Percentiles rank a stretch among this genome's conserved stretches.
phyloP scores from a whole-genome alignment of 257 asterid species.

The Lithospermum erythrorhizon region DNA sequence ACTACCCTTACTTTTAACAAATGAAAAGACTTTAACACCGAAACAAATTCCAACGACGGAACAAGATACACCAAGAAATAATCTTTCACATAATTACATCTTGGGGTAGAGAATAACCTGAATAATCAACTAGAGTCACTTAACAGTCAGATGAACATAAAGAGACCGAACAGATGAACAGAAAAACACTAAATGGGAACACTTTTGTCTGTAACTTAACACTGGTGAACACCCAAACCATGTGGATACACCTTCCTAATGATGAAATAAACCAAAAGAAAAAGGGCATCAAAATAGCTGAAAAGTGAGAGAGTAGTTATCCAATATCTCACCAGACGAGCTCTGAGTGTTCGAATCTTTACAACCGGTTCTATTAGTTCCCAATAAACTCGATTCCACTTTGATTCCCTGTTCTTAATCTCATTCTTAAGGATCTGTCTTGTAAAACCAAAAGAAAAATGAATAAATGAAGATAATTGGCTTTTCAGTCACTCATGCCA shows the following conservation, averaged over 20 bases:
- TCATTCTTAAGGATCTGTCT: slow-evolving; percentile 88
- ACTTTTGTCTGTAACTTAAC: background rate
- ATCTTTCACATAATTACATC: background rate
- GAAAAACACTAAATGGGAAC: background rate
- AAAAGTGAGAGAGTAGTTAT: background rate
- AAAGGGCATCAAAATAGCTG: background rate
- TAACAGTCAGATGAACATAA: background rate
- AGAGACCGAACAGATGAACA: no score
- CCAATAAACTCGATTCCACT: slow-evolving; percentile 76
- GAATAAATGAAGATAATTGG: slow-evolving; percentile 4
- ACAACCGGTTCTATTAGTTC: slow-evolving; percentile 68
- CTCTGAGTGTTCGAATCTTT: slow-evolving; percentile 74
- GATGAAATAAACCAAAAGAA: background rate
- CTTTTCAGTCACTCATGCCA: slow-evolving; percentile 4
- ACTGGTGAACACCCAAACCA: no score
- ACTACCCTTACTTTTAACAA: background rate
- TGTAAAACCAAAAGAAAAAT: slow-evolving; percentile 17
- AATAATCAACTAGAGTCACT: background rate
- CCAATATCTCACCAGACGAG: slow-evolving; percentile 73
- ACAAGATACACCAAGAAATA: background rate
- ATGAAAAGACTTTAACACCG: no score
- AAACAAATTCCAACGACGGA: background rate
- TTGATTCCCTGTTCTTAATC: slow-evolving; percentile 71
- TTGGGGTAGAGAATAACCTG: background rate
- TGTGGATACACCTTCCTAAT: background rate